These are phyloP conservation scores for Aspergillus thermomutatus DNA, from an alignment of 2,329 filamentous ascomycete species.

Conservation along the genomic window DNA sequence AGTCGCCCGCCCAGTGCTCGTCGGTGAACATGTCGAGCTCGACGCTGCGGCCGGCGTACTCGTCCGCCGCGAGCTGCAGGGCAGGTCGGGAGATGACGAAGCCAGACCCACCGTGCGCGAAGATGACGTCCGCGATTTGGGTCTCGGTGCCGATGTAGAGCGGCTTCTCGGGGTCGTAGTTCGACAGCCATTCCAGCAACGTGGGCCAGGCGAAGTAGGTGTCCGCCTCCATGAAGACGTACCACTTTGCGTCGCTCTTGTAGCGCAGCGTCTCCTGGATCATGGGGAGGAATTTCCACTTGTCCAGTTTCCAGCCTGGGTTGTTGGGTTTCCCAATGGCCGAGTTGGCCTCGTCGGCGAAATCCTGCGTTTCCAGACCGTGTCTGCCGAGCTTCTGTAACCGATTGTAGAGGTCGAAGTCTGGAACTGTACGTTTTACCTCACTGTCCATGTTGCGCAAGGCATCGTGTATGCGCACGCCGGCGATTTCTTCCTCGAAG, in stretches of 20 bases:
- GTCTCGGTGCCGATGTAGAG: conserved; percentile 55
- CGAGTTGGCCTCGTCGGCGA: conserved; percentile 38
- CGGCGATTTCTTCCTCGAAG: conserved; percentile 51
- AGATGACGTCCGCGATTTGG: conserved; percentile 48
- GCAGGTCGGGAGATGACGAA: conserved; percentile 52
- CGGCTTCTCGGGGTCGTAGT: conserved; percentile 47
- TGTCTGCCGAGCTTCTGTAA: conserved; percentile 43
- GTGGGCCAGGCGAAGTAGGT: conserved; percentile 56
- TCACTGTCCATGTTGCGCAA: conserved; percentile 43
- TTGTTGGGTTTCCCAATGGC: conserved; percentile 45
- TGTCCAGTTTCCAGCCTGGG: conserved; percentile 52
- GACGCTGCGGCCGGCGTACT: conserved; percentile 40
- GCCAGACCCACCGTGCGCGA: conserved; percentile 53
- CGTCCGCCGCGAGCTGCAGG: conserved; percentile 43
- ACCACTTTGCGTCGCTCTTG: conserved; percentile 54
- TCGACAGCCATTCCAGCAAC: conserved; percentile 51
- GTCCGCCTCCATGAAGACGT: conserved; percentile 58
- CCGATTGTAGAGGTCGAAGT: conserved; percentile 53
- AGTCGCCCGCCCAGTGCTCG: conserved; percentile 50
- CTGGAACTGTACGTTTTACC: conserved; percentile 39
- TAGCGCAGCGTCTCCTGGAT: conserved; percentile 47
- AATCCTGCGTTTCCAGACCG: conserved; percentile 38
- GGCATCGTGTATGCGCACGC: conserved; percentile 50
- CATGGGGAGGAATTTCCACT: conserved; percentile 58
- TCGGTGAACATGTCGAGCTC: conserved; percentile 46